These are phyloP conservation scores for Crithidia expoeki DNA, from an alignment of 208 protist species.

Conservation along the genomic window DNA sequence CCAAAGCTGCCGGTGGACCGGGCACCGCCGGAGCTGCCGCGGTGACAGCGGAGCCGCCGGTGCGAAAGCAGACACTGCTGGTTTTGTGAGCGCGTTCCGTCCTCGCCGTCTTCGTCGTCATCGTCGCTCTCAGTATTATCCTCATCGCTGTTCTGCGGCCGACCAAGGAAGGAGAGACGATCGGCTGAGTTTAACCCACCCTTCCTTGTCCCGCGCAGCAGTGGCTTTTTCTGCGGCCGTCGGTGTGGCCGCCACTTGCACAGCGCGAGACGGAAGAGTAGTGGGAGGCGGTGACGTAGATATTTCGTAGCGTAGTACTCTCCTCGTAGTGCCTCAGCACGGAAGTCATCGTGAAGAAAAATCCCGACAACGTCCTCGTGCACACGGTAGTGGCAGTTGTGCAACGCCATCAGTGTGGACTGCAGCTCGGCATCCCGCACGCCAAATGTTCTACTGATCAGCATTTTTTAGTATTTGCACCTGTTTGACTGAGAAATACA, in stretches of 20 bases:
- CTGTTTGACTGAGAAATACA: neutral
- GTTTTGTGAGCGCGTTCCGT: neutral
- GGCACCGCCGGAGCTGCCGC: neutral
- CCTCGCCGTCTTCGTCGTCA: neutral
- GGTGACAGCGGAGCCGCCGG: neutral
- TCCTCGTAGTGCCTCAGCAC: slow-evolving; percentile 26
- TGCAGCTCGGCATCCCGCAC: slow-evolving; percentile 15
- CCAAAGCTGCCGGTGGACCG: neutral
- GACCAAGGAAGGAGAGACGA: neutral
- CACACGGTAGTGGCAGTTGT: slow-evolving; percentile 18
- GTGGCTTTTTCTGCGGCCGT: neutral
- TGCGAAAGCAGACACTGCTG: neutral
- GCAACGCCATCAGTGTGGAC: slow-evolving; percentile 20
- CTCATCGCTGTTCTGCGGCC: neutral
- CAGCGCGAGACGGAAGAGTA: slow-evolving; percentile 38
- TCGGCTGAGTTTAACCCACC: neutral
- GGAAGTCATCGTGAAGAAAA: slow-evolving; percentile 38
- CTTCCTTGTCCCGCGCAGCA: neutral
- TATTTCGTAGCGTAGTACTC: slow-evolving; percentile 32
- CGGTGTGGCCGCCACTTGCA: slow-evolving; percentile 20
- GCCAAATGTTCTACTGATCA: slow-evolving; percentile 6
- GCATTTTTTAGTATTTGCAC: slow-evolving; percentile 6
- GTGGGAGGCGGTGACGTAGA: slow-evolving; percentile 34
- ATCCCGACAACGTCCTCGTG: slow-evolving; percentile 30
- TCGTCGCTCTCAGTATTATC: neutral